phyloP scores from a whole-genome alignment of 345 rosid genomes.

The Eucalyptus camaldulensis region DNA sequence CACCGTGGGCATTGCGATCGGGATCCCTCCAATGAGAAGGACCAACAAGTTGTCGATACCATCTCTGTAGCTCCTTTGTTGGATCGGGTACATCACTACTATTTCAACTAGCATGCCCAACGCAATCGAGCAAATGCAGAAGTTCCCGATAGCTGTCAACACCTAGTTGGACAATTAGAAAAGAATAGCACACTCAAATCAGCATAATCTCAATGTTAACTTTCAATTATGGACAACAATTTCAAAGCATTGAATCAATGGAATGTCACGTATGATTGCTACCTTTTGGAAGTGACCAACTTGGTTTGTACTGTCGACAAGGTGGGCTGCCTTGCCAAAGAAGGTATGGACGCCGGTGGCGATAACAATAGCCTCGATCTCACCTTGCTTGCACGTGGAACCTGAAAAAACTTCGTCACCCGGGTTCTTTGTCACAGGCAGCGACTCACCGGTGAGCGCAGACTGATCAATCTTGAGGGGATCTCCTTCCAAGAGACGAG shows the following conservation, averaged over 20 bases:
- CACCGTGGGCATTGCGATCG: slow-evolving; percentile 47
- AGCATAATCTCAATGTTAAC: not conserved
- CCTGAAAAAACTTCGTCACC: slow-evolving; percentile 33
- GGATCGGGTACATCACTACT: slow-evolving; percentile 28
- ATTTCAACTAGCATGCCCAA: slow-evolving; percentile 29
- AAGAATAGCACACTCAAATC: not conserved
- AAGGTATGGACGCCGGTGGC: slow-evolving; percentile 51
- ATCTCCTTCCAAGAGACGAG: slow-evolving; percentile 40
- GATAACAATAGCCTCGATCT: slow-evolving; percentile 34
- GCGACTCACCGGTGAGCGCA: slow-evolving; percentile 39
- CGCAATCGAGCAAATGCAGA: slow-evolving; percentile 40
- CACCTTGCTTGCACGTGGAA: slow-evolving; percentile 48
- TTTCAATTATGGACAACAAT: not conserved
- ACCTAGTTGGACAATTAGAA: not conserved
- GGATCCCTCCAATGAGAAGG: slow-evolving; percentile 46
- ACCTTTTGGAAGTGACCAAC: slow-evolving; percentile 47
- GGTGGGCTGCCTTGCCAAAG: slow-evolving; percentile 48
- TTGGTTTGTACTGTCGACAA: slow-evolving; percentile 37
- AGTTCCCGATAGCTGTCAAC: slow-evolving; percentile 38
- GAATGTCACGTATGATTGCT: not conserved
- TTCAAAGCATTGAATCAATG: not conserved
- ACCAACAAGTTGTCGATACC: slow-evolving; percentile 40
- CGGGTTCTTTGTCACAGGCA: slow-evolving; percentile 29
- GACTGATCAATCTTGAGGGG: slow-evolving; percentile 40
- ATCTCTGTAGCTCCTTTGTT: slow-evolving; percentile 24